Evolutionary conservation across 2,329 filamentous ascomycete species (phyloP), one percentile per base, ranked within the genome.

Genomic region (Fusarium brachygibbosum): DNA sequence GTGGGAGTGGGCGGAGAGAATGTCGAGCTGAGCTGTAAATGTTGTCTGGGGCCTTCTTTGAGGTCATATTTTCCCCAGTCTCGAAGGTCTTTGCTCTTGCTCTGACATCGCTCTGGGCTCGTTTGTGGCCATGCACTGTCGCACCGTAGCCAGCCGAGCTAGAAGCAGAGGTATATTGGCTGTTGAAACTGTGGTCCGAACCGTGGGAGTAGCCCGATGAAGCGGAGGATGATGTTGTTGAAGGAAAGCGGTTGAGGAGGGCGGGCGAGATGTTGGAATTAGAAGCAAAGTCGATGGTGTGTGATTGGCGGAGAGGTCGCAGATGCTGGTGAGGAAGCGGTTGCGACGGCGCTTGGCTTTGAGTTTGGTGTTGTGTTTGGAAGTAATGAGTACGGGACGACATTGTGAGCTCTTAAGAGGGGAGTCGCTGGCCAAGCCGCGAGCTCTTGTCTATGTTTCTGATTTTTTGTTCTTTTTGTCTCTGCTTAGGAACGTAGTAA

Each of bases 1-100:
- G 91, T 5, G 90, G 88, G 9, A 94, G 84, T 25, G 92, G 92
- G 49, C 93, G 89, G 63, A 97, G 83, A 23, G 93, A 94, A 75
- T 92, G 91, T 54, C 93, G 90, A 63, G 91, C 87, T 70, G 86
- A 90, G 70, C 87, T 88, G 76, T 93, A 94, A 66, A 90, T 84
- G 71, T 87, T 89, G 34, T 89, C 88, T n/a, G 88, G 84, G 65
- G 80, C 78, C 60, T 79, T 80, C 71, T 82, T 79, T 54, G 80
- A 72, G 67, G 75, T 70, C 64, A 76, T 83, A 81, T 76, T 84
- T 78, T 79, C 83, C 76, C 76, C 79, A 41, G 76, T 50, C 75
- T 82, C 80, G 70, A 85, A 80, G 63, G 83, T 79, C 71, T 84
- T 77, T 75, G 89, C 85, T 42, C 84, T 83, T 63, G 85, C 85